phyloP scores from a whole-genome alignment of 2,329 filamentous ascomycete genomes.

The Stachybotrys chlorohalonatus region DNA sequence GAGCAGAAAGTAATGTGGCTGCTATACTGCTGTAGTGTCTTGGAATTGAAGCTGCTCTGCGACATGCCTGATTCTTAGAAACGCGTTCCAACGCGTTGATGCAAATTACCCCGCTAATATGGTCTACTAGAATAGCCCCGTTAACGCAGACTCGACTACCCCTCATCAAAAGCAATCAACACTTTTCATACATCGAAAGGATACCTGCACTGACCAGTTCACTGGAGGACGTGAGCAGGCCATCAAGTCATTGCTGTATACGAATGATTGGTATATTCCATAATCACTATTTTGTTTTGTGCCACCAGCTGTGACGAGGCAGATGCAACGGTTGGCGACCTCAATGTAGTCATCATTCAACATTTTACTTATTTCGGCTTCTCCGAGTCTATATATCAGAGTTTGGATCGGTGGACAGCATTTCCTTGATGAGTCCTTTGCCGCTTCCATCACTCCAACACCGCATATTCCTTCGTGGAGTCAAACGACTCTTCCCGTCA shows the following conservation, averaged over 20 bases:
- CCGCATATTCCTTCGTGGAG: background rate
- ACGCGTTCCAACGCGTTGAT: background rate
- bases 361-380: background rate
- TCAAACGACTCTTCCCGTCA: conserved; percentile 13
- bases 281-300: too few relatives aligned
- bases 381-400: conserved; percentile 1
- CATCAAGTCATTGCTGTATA: too few relatives aligned
- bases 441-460: background rate
- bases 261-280: too few relatives aligned
- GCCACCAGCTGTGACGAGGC: too few relatives aligned
- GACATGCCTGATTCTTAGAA: too few relatives aligned
- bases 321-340: background rate
- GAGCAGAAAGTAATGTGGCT: too few relatives aligned
- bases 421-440: background rate
- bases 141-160: conserved; percentile 8
- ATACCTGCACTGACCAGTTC: too few relatives aligned
- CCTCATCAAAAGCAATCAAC: conserved; percentile 5
- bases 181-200: too few relatives aligned
- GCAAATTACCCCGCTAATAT: conserved; percentile 15
- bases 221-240: too few relatives aligned
- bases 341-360: background rate
- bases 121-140: conserved; percentile 12
- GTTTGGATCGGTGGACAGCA: background rate
- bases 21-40: too few relatives aligned
- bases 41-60: background rate